Evolutionary conservation across 306 rosid species (phyloP).

Genomic region (Sesbania bispinosa): DNA sequence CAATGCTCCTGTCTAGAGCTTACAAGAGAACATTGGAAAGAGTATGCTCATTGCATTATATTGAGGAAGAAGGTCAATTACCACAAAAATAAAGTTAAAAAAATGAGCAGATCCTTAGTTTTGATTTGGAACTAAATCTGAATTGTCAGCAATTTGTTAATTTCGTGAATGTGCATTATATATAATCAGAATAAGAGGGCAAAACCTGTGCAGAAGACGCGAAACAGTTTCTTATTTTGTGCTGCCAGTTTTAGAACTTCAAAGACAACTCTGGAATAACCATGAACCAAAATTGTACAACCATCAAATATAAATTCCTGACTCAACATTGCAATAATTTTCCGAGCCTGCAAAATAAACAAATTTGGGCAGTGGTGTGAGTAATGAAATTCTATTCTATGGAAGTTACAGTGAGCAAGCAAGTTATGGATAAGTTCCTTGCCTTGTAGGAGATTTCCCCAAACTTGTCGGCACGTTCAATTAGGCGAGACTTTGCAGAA

Average conservation of each 20-base stretch:
- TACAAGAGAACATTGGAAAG: background rate
- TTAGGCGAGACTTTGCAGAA: slow-evolving; percentile 78
- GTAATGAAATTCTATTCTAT: background rate
- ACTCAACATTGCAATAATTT: slow-evolving; percentile 79
- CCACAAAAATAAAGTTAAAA: background rate
- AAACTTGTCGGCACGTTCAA: slow-evolving; percentile 88
- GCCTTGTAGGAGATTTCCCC: slow-evolving; percentile 88
- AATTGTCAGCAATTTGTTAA: too few relatives aligned
- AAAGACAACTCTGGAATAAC: slow-evolving; percentile 83
- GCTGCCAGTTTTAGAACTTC: slow-evolving; percentile 84
- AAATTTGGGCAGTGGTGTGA: background rate
- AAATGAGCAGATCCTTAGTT: background rate
- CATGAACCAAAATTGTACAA: slow-evolving; percentile 89
- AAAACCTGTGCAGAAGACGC: slow-evolving; percentile 92
- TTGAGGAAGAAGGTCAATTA: background rate
- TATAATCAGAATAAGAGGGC: background rate
- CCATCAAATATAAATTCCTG: slow-evolving; percentile 92
- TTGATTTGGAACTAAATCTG: background rate
- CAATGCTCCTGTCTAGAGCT: background rate
- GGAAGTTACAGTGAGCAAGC: background rate
- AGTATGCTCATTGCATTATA: background rate
- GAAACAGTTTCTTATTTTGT: slow-evolving; percentile 66
- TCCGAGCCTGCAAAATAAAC: slow-evolving; percentile 64
- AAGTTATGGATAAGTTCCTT: background rate
- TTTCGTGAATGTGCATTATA: background rate